Conservation (phyloP, 768 basidiomycete species). For the Mycena crocata region DNA sequence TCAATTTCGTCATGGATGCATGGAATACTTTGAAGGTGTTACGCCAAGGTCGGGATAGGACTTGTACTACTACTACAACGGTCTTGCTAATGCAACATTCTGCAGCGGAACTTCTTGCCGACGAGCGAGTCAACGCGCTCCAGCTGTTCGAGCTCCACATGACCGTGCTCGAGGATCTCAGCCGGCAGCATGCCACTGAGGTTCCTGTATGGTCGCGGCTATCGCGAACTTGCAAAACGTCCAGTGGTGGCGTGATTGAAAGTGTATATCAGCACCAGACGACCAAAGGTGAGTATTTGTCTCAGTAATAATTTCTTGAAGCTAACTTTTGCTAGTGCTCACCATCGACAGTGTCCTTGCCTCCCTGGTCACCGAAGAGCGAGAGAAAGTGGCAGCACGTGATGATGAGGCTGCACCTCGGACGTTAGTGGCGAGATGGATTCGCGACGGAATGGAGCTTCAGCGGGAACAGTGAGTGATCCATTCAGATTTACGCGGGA, state of each 20-base stretch:
- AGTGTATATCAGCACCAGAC: conserved; percentile 17
- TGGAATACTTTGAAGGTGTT: too few relatives aligned
- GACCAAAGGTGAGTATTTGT: background rate
- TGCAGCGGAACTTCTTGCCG: too few relatives aligned
- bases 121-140: too few relatives aligned
- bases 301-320: background rate
- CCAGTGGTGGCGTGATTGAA: background rate
- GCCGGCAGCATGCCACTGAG: conserved; percentile 6
- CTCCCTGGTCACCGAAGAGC: conserved; percentile 4
- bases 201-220: conserved; percentile 9
- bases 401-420: background rate
- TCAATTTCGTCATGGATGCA: too few relatives aligned
- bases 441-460: conserved; percentile 15
- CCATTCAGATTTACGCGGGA: background rate
- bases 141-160: too few relatives aligned
- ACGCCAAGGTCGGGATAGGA: too few relatives aligned
- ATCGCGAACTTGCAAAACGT: background rate
- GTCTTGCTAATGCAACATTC: too few relatives aligned
- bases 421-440: conserved; percentile 11
- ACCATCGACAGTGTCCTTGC: conserved; percentile 16
- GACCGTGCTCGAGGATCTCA: background rate
- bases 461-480: conserved; percentile 17
- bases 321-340: background rate
- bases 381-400: background rate
- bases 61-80: too few relatives aligned